Base-by-base conservation (phyloP, 805 yeast species). In the Hanseniaspora thailandica region DNA sequence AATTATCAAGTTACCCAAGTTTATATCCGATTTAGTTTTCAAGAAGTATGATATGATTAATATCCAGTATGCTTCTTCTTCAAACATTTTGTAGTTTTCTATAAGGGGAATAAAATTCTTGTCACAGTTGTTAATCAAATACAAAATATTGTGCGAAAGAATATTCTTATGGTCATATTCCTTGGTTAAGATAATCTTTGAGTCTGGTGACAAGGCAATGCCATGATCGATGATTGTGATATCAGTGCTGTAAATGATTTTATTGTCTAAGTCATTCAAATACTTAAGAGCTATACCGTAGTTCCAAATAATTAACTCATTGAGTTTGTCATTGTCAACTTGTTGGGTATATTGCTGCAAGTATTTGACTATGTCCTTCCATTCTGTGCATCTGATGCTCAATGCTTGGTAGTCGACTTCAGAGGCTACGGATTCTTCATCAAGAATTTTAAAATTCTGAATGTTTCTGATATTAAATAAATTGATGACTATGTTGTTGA, bases 21-120 rank as follows among this genome's bases (percentile, higher is more conserved):
- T 43, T 10, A 39, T 17, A 25, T 34, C 28, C 15, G 33, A 20
- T 28, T 50, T 43, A 2, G 54, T n/a, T 35, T 50, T 50, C 17
- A 50, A 43, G 26, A 50, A 23, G 19, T 34, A 17, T 4, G 25
- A 34, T 5, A 50, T 43, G n/a, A 50, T 25, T 19, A 50, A 26
- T 5, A 25, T n/a, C 54, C 54, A 50, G 12, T 43, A 50, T 15
- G 36, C 12, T 23, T 50, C 54, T 26, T 50, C 54, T n/a, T 35
- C 13, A 28, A 50, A 43, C 4, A 43, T 26, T 25, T 41, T 43
- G 41, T 34, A 50, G 22, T 17, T 28, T 15, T 15, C 17, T 13
- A 26, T 38, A 13, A 43, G 35, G 15, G 45, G 10, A 12, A 34
- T 3, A 23, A 50, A 26, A 38, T 31, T 26, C 20, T 26, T 30